Evolutionary conservation across 2,329 filamentous ascomycete species (phyloP), one percentile per base, ranked within the genome.

Genomic region (Fusarium sp.): DNA sequence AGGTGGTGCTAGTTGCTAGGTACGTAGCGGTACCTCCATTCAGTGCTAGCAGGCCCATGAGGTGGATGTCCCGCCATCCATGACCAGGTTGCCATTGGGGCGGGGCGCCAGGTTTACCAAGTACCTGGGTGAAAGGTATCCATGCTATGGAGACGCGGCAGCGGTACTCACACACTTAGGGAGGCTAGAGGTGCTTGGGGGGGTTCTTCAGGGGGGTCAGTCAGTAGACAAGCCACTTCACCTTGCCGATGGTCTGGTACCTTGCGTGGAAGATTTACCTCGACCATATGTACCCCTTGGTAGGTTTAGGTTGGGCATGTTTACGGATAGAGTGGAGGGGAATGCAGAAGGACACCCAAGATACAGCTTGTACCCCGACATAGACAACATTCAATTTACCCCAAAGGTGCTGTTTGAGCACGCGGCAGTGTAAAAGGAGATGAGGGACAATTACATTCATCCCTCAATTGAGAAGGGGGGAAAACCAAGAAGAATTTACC

Each of bases 81-180:
- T 44, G 48, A 44, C 62, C 28, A 64, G 52, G 61, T 65, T 64
- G 31, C 61, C 55, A 64, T 64, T 50, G 44, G 61, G 63, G 66
- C 66, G 66, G 66, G 66, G 66, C 66, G 66, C 66, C 61, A 66
- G 66, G 66, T 69, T 63, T 62, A 69, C 66, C 66, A 69, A 69
- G 60, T 69, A 69, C 66, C 56, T 69, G 66, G 66, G 66, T 66
- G 53, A 53, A 28, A 69, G 61, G 66, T 69, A 69, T 61, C 66
- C 66, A 63, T 69, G 56, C 54, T 57, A 63, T 58, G 66, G 60
- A 61, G 66, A 69, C 66, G 61, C 61, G 63, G 66, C 61, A 67
- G 66, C 61, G 66, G 66, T 69, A 69, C 66, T 69, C 66, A 52
- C 61, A 51, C 48, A 45, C 66, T 54, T n/a, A 26, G 45, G 57